Percentiles rank a stretch among this genome's conserved stretches.
Conservation (phyloP, 2,329 filamentous ascomycete species). For the Cryphonectria radicalis region DNA sequence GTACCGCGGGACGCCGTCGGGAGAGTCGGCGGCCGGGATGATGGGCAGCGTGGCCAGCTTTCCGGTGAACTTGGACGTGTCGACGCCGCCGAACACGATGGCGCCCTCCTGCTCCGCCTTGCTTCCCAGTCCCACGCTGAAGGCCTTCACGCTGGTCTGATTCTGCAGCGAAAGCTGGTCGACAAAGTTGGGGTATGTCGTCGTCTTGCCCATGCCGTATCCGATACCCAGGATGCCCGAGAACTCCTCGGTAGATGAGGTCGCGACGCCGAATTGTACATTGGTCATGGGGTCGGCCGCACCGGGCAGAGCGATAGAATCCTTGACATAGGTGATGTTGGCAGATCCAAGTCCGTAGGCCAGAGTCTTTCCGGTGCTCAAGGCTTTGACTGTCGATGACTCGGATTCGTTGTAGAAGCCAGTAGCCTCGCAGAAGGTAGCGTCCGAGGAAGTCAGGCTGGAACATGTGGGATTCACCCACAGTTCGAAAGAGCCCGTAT, state of each 20-base stretch:
- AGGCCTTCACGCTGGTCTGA: conserved; percentile 63
- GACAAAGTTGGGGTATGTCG: conserved; percentile 54
- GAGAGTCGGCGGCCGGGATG: conserved; percentile 55
- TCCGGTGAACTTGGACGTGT: conserved; percentile 67
- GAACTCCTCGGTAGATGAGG: conserved; percentile 50
- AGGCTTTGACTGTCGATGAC: conserved; percentile 45
- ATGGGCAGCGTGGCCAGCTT: conserved; percentile 65
- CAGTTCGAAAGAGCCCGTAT: conserved; percentile 64
- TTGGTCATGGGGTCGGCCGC: conserved; percentile 47
- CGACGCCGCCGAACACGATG: conserved; percentile 70
- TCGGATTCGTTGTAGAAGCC: conserved; percentile 48
- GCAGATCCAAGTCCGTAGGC: conserved; percentile 57
- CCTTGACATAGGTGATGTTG: conserved; percentile 54
- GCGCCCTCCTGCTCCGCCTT: conserved; percentile 63
- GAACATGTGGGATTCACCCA: conserved; percentile 67
- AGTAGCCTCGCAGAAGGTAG: conserved; percentile 49
- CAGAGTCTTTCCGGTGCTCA: conserved; percentile 45
- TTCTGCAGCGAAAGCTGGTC: conserved; percentile 55
- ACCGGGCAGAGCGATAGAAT: conserved; percentile 49
- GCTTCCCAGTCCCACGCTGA: conserved; percentile 68
- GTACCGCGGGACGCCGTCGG: conserved; percentile 57
- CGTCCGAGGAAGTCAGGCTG: conserved; percentile 46
- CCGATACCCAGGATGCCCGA: conserved; percentile 75
- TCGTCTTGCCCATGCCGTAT: conserved; percentile 57
- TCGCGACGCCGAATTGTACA: conserved; percentile 71